A percentile compares a stretch with the other conserved stretches of the same genome.
These are phyloP conservation scores for Arbutus unedo DNA, from an alignment of 148 eudicot genomes.

Conservation along the genomic window DNA sequence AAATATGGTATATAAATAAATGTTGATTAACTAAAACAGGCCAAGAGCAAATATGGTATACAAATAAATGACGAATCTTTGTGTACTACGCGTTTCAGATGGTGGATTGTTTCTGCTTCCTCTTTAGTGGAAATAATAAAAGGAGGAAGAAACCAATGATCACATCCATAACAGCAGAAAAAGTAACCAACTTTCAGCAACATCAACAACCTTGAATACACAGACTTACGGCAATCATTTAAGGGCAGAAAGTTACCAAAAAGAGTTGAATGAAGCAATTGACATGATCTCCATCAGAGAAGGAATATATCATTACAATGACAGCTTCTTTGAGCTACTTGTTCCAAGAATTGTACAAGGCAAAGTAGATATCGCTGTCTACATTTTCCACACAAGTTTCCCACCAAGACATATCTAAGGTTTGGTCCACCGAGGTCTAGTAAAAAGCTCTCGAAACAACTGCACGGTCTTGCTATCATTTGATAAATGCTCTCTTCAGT, in stretches of 20 bases:
- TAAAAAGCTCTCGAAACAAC: constrained; percentile 1
- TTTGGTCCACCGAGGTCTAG: not conserved
- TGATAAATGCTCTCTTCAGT: not conserved
- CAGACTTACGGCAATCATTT: not conserved
- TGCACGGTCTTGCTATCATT: not conserved
- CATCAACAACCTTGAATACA: not conserved
- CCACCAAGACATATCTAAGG: not conserved
- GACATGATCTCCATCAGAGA: not conserved
- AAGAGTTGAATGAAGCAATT: not conserved
- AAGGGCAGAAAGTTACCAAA: not conserved
- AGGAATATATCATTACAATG: not conserved
- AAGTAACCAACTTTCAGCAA: not conserved
- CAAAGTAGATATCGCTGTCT: not conserved
- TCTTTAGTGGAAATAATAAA: not conserved
- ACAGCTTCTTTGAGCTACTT: not conserved
- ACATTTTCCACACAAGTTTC: not conserved
- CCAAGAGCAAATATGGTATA: not conserved
- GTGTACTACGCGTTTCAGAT: not conserved
- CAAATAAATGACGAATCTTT: not conserved
- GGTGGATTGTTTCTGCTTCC: not conserved
- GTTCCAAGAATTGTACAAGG: not conserved
- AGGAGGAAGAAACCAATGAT: not conserved
- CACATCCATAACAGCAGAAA: not conserved
- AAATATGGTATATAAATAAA: not conserved
- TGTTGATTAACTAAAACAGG: not conserved